Evolutionary conservation across 345 rosid species (phyloP).

Genomic region (Syzygium jambos): DNA sequence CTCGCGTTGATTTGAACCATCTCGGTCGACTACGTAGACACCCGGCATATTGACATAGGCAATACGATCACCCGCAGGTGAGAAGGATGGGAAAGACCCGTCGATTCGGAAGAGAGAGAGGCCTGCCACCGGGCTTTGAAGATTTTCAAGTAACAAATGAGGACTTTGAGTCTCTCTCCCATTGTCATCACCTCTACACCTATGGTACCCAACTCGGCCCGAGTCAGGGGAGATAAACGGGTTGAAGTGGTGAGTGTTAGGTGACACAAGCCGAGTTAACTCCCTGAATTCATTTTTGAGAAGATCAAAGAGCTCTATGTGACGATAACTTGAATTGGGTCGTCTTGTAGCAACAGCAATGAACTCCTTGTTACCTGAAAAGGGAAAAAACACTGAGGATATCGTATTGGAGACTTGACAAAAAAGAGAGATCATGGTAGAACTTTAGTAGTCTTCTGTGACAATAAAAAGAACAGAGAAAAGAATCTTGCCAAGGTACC

Average conservation of each 20-base stretch:
- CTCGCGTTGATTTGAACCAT: slow-evolving; percentile 55
- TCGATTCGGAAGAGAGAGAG: slow-evolving; percentile 74
- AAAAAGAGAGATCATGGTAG: background rate
- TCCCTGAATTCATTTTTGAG: slow-evolving; percentile 42
- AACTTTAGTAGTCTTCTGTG: background rate
- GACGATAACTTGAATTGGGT: slow-evolving; percentile 50
- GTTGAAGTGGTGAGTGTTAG: slow-evolving; percentile 63
- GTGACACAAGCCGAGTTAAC: slow-evolving; percentile 63
- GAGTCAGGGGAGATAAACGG: slow-evolving; percentile 85
- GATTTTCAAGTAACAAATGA: slow-evolving; percentile 51
- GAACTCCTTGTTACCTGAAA: slow-evolving; percentile 36
- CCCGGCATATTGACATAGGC: slow-evolving; percentile 77
- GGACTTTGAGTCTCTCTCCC: slow-evolving; percentile 17
- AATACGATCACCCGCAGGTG: slow-evolving; percentile 61
- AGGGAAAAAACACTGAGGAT: background rate
- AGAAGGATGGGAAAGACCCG: slow-evolving; percentile 86
- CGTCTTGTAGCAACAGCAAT: slow-evolving; percentile 81
- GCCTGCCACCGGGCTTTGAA: slow-evolving; percentile 36
- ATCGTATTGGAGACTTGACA: background rate
- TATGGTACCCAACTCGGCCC: slow-evolving; percentile 67
- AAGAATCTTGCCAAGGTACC: background rate
- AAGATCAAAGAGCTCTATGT: slow-evolving; percentile 65
- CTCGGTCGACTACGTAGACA: slow-evolving; percentile 62
- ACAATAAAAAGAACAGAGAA: background rate
- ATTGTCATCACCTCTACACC: slow-evolving; percentile 48